Evolutionary conservation across 192 early-diverging fungal species (phyloP).

Genomic region (Globomyces pollinis-pini): DNA sequence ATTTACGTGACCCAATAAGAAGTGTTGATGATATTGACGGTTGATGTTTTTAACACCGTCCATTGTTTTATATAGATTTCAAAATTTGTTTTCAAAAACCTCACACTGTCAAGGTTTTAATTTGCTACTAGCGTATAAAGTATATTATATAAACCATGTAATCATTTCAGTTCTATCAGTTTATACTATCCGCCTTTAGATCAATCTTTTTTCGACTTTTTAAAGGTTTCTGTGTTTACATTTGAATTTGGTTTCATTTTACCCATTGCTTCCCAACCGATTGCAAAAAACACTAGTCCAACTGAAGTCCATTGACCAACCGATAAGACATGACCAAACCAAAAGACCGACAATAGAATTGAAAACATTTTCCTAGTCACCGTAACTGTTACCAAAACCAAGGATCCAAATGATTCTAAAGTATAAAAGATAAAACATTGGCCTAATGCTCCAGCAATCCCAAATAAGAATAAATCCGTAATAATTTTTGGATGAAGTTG

Average conservation of each 20-base stretch:
- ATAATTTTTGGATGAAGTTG: slow-evolving; percentile 70
- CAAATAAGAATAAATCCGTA: slow-evolving; percentile 80
- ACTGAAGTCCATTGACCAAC: slow-evolving; percentile 81
- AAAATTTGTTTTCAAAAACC: too few relatives aligned
- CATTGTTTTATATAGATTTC: too few relatives aligned
- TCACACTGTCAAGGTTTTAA: too few relatives aligned
- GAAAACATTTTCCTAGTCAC: slow-evolving; percentile 96
- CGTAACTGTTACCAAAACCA: slow-evolving; percentile 86
- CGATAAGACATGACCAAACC: slow-evolving; percentile 73
- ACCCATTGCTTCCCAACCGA: slow-evolving; percentile 15
- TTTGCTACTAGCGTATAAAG: too few relatives aligned
- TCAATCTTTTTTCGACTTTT: background rate
- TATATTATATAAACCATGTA: too few relatives aligned
- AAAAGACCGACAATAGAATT: slow-evolving; percentile 84
- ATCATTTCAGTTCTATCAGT: too few relatives aligned
- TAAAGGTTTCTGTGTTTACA: too few relatives aligned
- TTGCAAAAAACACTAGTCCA: slow-evolving; percentile 76
- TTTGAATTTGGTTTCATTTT: background rate
- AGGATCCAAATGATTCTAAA: slow-evolving; percentile 79
- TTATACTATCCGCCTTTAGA: too few relatives aligned
- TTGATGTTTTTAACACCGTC: too few relatives aligned
- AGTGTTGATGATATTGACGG: background rate
- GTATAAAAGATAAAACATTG: slow-evolving; percentile 98
- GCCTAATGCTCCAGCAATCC: slow-evolving; percentile 86
- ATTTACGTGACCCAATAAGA: background rate